Evolutionary conservation across 1,284 basidiomycete genomes (phyloP).

Genomic region (Ceratobasidium sp.): DNA sequence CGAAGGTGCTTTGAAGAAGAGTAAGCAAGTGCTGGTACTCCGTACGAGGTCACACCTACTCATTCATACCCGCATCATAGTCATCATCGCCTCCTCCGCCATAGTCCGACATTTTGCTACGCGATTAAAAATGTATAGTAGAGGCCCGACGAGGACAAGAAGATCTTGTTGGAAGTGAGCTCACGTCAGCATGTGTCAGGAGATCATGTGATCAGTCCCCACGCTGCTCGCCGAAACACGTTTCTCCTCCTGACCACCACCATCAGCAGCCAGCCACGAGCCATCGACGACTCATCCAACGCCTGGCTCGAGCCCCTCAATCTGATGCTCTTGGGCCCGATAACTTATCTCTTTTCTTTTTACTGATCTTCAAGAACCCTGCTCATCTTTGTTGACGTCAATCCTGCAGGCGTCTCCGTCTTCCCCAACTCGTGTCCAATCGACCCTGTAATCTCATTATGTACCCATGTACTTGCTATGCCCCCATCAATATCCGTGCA

Average conservation of each 20-base stretch:
- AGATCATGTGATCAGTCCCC: conserved; percentile 17
- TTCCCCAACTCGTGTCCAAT: conserved; percentile 43
- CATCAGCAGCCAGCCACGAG: not conserved
- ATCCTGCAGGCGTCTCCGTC: conserved; percentile 40
- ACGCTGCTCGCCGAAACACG: conserved; percentile 27
- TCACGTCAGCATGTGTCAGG: conserved; percentile 29
- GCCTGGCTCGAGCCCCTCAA: not conserved
- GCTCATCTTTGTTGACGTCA: conserved; percentile 39
- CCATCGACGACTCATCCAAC: conserved; percentile 14
- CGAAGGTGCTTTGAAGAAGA: conserved; percentile 20
- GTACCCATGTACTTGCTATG: conserved; percentile 10
- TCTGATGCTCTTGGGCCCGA: conserved; percentile 18
- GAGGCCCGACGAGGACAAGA: conserved; percentile 26
- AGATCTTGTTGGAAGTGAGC: conserved; percentile 13
- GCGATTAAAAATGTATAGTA: conserved; percentile 1
- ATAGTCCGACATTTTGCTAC: conserved; percentile 38
- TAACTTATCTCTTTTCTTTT: conserved; percentile 29
- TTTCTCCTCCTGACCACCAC: conserved; percentile 29
- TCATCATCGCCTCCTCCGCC: conserved; percentile 43
- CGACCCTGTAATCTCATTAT: conserved; percentile 38
- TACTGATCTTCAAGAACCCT: conserved; percentile 36
- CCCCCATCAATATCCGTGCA: conserved; percentile 10
- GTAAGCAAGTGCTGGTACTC: conserved; percentile 5
- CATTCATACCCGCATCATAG: conserved; percentile 40
- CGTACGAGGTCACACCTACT: conserved; percentile 12